Evolutionary conservation across 2,329 filamentous ascomycete species (phyloP).

Genomic region (Albifimbria verrucaria): DNA sequence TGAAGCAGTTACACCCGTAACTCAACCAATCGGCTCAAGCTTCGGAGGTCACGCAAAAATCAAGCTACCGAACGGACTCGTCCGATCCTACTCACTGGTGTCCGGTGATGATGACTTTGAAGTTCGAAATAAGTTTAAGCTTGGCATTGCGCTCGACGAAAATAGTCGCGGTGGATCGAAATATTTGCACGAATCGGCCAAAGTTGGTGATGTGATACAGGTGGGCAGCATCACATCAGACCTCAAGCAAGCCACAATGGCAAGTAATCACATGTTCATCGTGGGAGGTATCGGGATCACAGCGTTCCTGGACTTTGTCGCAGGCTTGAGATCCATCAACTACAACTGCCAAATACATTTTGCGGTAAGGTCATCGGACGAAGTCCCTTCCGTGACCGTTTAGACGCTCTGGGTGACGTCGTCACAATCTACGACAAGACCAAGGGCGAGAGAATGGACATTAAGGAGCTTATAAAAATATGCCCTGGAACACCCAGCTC

Average conservation of each 20-base stretch:
- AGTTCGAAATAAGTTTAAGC: conserved; percentile 47
- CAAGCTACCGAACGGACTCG: conserved; percentile 52
- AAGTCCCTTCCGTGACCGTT: conserved; percentile 53
- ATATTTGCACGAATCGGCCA: conserved; percentile 50
- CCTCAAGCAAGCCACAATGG: conserved; percentile 40
- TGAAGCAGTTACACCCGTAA: conserved; percentile 36
- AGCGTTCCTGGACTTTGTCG: conserved; percentile 53
- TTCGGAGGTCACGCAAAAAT: conserved; percentile 54
- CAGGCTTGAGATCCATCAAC: conserved; percentile 39
- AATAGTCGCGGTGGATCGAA: conserved; percentile 57
- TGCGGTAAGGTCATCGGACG: conserved; percentile 47
- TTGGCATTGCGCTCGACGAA: conserved; percentile 56
- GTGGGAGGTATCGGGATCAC: conserved; percentile 65
- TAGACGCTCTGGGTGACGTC: conserved; percentile 38
- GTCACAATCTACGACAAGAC: conserved; percentile 52
- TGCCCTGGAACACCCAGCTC: conserved; percentile 53
- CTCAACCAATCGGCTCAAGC: conserved; percentile 28
- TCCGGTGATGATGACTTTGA: conserved; percentile 16
- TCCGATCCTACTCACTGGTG: conserved; percentile 60
- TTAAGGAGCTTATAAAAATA: conserved; percentile 45
- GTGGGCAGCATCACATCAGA: conserved; percentile 48
- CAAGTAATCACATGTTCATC: conserved; percentile 60
- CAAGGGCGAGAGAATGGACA: conserved; percentile 48
- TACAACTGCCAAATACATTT: conserved; percentile 55
- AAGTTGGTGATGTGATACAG: conserved; percentile 46